phyloP scores from a whole-genome alignment of 208 protist genomes.

The Leptomonas seymouri region DNA sequence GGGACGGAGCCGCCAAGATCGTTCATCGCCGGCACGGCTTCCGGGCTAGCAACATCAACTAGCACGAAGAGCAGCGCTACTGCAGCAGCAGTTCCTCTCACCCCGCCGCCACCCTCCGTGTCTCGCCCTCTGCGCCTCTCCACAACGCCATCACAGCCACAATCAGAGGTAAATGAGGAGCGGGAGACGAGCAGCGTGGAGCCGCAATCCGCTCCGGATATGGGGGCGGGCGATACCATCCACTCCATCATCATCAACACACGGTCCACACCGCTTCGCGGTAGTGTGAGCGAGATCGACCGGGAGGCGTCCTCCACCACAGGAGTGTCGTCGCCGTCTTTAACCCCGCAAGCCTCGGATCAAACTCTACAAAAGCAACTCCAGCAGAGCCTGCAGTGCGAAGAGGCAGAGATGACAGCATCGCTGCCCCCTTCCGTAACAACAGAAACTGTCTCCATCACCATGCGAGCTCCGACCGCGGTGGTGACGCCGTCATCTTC shows the following conservation, averaged over 20 bases:
- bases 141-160: constrained; percentile 32
- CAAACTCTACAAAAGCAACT: background rate
- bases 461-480: background rate
- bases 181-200: background rate
- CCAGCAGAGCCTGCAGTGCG: background rate
- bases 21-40: background rate
- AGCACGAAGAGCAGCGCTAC: background rate
- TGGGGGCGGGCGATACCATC: background rate
- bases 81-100: background rate
- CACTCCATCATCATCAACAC: constrained; percentile 1
- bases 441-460: background rate
- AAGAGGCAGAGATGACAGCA: background rate
- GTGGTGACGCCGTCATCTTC: background rate
- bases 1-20: constrained; percentile 5
- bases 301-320: constrained; percentile 12
- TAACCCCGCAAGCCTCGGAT: constrained; percentile 10
- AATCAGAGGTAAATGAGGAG: constrained; percentile 14
- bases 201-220: background rate
- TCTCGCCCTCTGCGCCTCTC: constrained; percentile 44
- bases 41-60: background rate
- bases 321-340: constrained; percentile 18
- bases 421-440: background rate
- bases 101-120: constrained; percentile 32
- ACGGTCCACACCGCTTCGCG: constrained; percentile 8
- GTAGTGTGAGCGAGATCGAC: background rate